phyloP scores from a whole-genome alignment of 2,329 filamentous ascomycete species.

The Colletotrichum godetiae region DNA sequence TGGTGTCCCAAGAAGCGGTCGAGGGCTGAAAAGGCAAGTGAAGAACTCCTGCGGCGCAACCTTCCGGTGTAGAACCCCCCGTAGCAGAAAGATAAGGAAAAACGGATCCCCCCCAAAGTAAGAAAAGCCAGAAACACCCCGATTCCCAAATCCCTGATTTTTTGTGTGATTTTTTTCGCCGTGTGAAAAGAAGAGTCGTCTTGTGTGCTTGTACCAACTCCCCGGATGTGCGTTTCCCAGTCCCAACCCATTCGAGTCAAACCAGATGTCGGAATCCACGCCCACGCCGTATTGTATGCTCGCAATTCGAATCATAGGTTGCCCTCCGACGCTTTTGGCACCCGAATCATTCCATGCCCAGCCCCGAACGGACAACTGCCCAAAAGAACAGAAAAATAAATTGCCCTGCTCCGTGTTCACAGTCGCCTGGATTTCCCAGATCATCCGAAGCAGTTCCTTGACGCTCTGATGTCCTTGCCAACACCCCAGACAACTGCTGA shows the following conservation, averaged over 20 bases:
- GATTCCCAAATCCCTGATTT: constrained; percentile 27
- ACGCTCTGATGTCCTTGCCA: constrained; percentile 22
- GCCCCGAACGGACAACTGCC: constrained; percentile 25
- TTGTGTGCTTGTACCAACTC: constrained; percentile 28
- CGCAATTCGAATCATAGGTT: constrained; percentile 33
- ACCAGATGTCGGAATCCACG: constrained; percentile 32
- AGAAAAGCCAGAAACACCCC: constrained; percentile 27
- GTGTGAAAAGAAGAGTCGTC: constrained; percentile 26
- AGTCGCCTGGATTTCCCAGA: constrained; percentile 25
- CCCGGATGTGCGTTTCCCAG: constrained; percentile 34
- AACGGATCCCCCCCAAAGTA: not conserved
- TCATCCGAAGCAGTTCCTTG: constrained; percentile 28
- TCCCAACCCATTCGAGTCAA: constrained; percentile 34
- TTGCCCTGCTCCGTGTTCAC: constrained; percentile 33
- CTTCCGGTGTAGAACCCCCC: not conserved
- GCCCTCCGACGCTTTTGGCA: constrained; percentile 34
- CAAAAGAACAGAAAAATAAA: constrained; percentile 4
- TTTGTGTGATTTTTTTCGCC: constrained; percentile 33
- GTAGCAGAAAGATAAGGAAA: not conserved
- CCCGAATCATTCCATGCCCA: constrained; percentile 25
- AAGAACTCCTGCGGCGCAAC: constrained; percentile 25
- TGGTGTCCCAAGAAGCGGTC: not conserved
- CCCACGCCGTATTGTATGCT: constrained; percentile 36
- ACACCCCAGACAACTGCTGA: constrained; percentile 16
- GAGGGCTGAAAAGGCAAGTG: constrained; percentile 18